Conservation (phyloP, 768 basidiomycete species). For the Xerocomellus amylosporus region DNA sequence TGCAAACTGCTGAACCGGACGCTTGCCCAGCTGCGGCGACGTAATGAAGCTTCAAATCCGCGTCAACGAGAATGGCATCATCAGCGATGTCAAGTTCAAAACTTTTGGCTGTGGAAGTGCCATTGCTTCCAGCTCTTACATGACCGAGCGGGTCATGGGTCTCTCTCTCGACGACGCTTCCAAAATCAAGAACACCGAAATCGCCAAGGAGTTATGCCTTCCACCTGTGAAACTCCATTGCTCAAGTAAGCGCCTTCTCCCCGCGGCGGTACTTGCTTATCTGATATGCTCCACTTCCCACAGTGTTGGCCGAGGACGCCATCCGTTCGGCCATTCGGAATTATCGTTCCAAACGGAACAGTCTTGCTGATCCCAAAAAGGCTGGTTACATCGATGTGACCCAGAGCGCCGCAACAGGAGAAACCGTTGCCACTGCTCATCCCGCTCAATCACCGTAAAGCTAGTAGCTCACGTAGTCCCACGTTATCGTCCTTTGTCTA, state of each 20-base stretch:
- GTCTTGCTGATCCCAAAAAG: slow-evolving; percentile 48
- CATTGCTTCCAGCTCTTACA: slow-evolving; percentile 96
- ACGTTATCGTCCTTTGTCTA: background rate
- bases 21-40: slow-evolving; percentile 75
- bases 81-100: slow-evolving; percentile 99
- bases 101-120: slow-evolving; percentile 99
- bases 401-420: slow-evolving; percentile 51
- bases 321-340: slow-evolving; percentile 98
- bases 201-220: slow-evolving; percentile 92
- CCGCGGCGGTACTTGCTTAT: slow-evolving; percentile 12
- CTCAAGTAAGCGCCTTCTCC: slow-evolving; percentile 62
- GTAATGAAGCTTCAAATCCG: slow-evolving; percentile 99
- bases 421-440: slow-evolving; percentile 52
- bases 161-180: slow-evolving; percentile 91
- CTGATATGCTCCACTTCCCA: slow-evolving; percentile 25
- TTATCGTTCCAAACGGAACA: slow-evolving; percentile 81
- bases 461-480: background rate
- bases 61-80: slow-evolving; percentile 91
- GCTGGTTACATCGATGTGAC: slow-evolving; percentile 70
- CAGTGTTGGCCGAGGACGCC: slow-evolving; percentile 96
- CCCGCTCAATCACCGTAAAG: slow-evolving; percentile 36
- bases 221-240: slow-evolving; percentile 97
- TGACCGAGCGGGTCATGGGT: slow-evolving; percentile 98
- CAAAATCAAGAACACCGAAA: slow-evolving; percentile 98
- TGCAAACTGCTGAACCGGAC: slow-evolving; percentile 16